These are phyloP conservation scores for Scutellaria minor DNA, from an alignment of 257 asterid genomes.

Conservation along the genomic window DNA sequence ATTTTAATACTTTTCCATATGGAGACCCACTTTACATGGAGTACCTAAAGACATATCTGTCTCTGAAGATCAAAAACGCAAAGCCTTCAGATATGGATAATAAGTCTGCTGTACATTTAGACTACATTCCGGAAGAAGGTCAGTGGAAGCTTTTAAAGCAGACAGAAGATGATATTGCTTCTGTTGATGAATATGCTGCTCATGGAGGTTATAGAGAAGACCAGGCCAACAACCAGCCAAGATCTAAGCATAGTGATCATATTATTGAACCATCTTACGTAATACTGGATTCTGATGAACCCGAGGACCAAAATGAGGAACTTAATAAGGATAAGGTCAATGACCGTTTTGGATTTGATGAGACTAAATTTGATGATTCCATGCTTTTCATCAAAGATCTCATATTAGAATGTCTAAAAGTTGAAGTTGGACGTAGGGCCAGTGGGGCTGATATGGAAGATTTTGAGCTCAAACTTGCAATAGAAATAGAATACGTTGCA, in stretches of 20 bases:
- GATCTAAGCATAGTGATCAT: constrained; percentile 38
- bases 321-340: constrained; percentile 30
- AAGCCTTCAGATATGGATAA: constrained; percentile 47
- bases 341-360: constrained; percentile 42
- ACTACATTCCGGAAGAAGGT: constrained; percentile 77
- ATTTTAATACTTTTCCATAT: constrained; percentile 41
- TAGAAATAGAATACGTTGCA: constrained; percentile 73
- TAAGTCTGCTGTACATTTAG: constrained; percentile 55
- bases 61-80: constrained; percentile 48
- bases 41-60: constrained; percentile 51
- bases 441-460: constrained; percentile 58
- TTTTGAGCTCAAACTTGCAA: constrained; percentile 63
- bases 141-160: constrained; percentile 71
- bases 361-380: constrained; percentile 39
- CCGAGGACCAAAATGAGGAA: constrained; percentile 47
- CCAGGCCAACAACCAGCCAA: constrained; percentile 32
- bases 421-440: constrained; percentile 80
- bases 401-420: constrained; percentile 61
- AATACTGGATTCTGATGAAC: constrained; percentile 57
- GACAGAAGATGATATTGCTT: constrained; percentile 43
- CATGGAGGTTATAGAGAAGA: constrained; percentile 32
- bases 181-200: constrained; percentile 32
- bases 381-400: constrained; percentile 51
- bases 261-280: constrained; percentile 73
- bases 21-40: constrained; percentile 61